Conservation (phyloP, 1,284 basidiomycete species). For the Neonothopanus nambi region DNA sequence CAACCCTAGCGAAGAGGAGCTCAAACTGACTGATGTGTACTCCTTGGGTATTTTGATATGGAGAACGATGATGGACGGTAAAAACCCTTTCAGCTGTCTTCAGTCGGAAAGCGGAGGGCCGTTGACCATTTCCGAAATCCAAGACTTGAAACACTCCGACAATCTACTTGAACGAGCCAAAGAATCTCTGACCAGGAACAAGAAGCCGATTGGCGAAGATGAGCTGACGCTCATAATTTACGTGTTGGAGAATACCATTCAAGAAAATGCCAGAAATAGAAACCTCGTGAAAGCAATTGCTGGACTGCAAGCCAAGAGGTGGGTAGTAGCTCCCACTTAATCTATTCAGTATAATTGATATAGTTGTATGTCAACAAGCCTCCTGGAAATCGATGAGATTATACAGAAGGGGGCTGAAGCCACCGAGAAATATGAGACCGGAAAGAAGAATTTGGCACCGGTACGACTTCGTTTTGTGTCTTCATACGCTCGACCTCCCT, state of each 20-base stretch:
- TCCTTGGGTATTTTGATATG: slow-evolving; percentile 11
- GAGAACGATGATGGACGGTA: slow-evolving; percentile 6
- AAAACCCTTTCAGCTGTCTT: slow-evolving; percentile 1
- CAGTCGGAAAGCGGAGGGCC: neutral
- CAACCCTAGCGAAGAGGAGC: neutral
- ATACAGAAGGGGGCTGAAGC: neutral
- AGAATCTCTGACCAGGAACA: neutral
- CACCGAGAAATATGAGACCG: neutral
- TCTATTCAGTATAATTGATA: neutral
- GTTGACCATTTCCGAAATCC: neutral
- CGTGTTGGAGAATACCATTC: slow-evolving; percentile 11
- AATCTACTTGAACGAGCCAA: slow-evolving; percentile 3
- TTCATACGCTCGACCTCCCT: neutral
- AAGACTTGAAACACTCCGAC: neutral
- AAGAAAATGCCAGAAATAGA: neutral
- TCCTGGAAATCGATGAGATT: neutral
- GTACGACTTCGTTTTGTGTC: neutral
- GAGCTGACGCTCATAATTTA: neutral
- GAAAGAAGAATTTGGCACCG: neutral
- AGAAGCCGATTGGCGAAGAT: neutral
- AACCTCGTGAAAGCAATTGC: slow-evolving; percentile 6
- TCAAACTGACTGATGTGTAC: slow-evolving; percentile 14
- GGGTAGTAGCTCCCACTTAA: neutral
- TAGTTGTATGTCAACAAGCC: neutral
- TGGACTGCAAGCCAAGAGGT: slow-evolving; percentile 10